A percentile compares a stretch with the other conserved stretches of the same genome.
phyloP scores from a whole-genome alignment of 2,329 filamentous ascomycete species.

The Beauveria sp. region DNA sequence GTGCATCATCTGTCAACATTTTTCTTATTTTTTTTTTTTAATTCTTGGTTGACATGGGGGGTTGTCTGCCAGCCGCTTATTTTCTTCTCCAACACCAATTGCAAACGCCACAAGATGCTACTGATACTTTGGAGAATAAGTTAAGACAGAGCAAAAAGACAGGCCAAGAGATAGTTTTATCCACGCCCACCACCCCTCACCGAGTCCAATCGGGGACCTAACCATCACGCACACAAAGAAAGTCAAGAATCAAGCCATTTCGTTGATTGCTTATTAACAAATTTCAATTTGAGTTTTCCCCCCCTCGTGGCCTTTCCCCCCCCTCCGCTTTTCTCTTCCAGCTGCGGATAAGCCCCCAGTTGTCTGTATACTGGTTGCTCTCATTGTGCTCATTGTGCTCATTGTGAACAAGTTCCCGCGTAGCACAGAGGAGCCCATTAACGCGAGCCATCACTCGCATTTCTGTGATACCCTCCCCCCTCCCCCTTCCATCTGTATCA shows the following conservation, averaged over 20 bases:
- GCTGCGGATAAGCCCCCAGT: neutral
- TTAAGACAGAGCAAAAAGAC: too few species aligned
- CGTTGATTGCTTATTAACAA: too few species aligned
- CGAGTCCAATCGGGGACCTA: too few species aligned
- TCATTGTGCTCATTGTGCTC: neutral
- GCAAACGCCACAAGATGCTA: too few species aligned
- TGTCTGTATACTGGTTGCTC: too few species aligned
- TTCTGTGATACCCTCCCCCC: neutral
- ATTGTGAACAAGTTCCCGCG: neutral
- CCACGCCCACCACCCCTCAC: too few species aligned
- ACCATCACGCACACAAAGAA: too few species aligned
- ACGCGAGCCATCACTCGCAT: neutral
- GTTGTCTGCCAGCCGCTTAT: neutral
- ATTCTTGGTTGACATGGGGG: neutral
- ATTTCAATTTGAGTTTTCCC: neutral
- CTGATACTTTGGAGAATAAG: too few species aligned
- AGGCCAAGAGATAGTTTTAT: too few species aligned
- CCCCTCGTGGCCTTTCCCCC: neutral
- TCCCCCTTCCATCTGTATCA: neutral
- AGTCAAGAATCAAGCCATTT: too few species aligned
- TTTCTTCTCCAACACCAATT: neutral
- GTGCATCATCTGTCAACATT: neutral
- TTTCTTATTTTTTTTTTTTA: neutral
- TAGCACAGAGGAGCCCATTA: neutral
- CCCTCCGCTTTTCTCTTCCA: neutral